Base-by-base conservation (phyloP, 768 basidiomycete genomes). In the Phlebiopsis flavidoalba region DNA sequence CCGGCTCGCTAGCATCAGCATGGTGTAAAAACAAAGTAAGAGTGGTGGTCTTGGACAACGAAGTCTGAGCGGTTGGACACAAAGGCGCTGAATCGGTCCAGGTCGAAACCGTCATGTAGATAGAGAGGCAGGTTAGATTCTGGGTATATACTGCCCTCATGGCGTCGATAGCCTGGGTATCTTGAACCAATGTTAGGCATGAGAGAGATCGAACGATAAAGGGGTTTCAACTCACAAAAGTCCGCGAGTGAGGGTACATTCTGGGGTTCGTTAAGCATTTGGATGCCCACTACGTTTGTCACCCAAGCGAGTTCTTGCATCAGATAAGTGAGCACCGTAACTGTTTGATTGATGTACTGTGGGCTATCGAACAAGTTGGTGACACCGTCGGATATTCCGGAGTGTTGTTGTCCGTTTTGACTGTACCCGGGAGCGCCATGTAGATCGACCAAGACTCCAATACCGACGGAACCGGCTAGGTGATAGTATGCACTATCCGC, bases 41-140 rank as follows among this genome's bases (percentile, higher is more conserved):
- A 84, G 65, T 91, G 90, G 67, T 89, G 84, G 61, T 93, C 89
- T 61, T 87, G 77, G 5, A 91, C 82, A 22, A 88, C 78, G 61
- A 89, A 91, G 64, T 88, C 85, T 0, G 70, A 65, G 58, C 83
- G 73, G 37, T 74, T 70, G 2, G 80, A 76, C 4, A 85, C 74
- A 64, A 75, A 88, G 21, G 72, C 63, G 46, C 77, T 78, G 69
- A 83, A 87, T 19, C 76, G 72, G 8, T 74, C 68, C 15, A 84
- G 72, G 63, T 89, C 75, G 73, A 91, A 93, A 0, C 77, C 87
- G 58, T 91, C 87, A 58, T 86, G 84, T 24, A 91, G 66, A 67
- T 90, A 89, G 1, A 90, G 64, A 2, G 90, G 86, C 50, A 91
- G 78, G 26, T 60, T 64, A 0, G 67, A 55, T 26, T 69, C 69